These are phyloP conservation scores for Rheum nobile DNA, from an alignment of 148 eudicot species.

Conservation along the genomic window DNA sequence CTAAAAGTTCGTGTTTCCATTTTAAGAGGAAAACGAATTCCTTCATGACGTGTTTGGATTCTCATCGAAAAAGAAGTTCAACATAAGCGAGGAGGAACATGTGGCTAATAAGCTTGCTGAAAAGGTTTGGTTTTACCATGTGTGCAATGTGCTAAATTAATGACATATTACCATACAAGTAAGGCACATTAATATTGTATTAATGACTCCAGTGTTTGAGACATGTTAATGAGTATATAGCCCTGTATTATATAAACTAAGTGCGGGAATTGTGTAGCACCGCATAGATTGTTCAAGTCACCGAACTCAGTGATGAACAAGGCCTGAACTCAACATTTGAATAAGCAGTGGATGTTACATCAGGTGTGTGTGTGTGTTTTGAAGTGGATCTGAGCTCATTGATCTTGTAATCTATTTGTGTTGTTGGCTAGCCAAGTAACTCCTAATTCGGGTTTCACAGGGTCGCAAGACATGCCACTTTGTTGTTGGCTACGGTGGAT, in stretches of 20 bases:
- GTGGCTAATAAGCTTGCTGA: slow-evolving; percentile 28
- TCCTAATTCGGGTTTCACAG: slow-evolving; percentile 19
- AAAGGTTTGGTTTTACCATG: no score
- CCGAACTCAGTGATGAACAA: slow-evolving; percentile 70
- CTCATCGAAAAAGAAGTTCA: slow-evolving; percentile 45
- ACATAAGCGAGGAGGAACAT: slow-evolving; percentile 26
- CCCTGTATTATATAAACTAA: neutral
- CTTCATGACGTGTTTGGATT: slow-evolving; percentile 87
- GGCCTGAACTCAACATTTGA: slow-evolving; percentile 66
- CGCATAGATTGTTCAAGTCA: slow-evolving; percentile 73
- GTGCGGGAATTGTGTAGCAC: neutral
- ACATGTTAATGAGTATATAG: neutral
- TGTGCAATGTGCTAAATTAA: no score
- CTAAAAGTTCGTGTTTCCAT: neutral
- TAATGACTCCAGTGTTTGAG: no score
- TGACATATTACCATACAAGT: no score
- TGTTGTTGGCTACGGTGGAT: slow-evolving; percentile 24
- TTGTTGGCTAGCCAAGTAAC: neutral
- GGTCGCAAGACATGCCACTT: slow-evolving; percentile 44
- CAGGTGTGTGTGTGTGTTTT: slow-evolving; percentile 38
- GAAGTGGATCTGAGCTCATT: neutral
- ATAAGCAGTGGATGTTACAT: slow-evolving; percentile 60
- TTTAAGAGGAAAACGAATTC: slow-evolving; percentile 63
- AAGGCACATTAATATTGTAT: no score
- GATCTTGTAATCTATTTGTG: neutral